phyloP scores from a whole-genome alignment of 164 flowering plant species.

The Paratinospora sagittata region DNA sequence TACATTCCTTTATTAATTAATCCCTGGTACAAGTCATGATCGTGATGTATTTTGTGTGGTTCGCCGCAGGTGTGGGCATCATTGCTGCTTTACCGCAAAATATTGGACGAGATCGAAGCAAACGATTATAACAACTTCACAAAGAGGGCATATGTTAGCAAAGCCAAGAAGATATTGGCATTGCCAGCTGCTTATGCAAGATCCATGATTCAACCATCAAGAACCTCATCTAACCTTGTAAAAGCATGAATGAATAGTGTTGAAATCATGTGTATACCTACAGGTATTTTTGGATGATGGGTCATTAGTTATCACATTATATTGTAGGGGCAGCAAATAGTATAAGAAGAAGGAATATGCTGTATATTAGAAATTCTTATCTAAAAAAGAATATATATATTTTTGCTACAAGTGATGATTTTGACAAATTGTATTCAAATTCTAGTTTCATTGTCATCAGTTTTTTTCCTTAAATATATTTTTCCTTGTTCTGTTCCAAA shows the following conservation, averaged over 20 bases:
- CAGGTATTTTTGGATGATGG: neutral
- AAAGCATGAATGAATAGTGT: constrained; percentile 24
- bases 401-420: too few relatives aligned
- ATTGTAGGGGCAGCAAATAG: neutral
- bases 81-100: constrained; percentile 61
- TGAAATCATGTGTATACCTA: neutral
- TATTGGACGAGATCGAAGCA: constrained; percentile 80
- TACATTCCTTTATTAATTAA: too few relatives aligned
- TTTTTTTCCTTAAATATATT: too few relatives aligned
- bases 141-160: constrained; percentile 77
- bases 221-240: constrained; percentile 17
- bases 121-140: constrained; percentile 87
- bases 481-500: too few relatives aligned
- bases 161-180: constrained; percentile 57
- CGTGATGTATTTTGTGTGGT: neutral
- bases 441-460: too few relatives aligned
- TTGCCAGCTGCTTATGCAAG: constrained; percentile 66
- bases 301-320: neutral
- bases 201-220: constrained; percentile 41
- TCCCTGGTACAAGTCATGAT: too few relatives aligned
- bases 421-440: too few relatives aligned
- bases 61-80: constrained; percentile 78
- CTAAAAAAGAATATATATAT: too few relatives aligned
- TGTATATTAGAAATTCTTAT: constrained; percentile 1
- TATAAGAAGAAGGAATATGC: neutral